These are phyloP conservation scores for Pharus latifolius DNA, from an alignment of 176 grass and related monocot species.

Conservation along the genomic window DNA sequence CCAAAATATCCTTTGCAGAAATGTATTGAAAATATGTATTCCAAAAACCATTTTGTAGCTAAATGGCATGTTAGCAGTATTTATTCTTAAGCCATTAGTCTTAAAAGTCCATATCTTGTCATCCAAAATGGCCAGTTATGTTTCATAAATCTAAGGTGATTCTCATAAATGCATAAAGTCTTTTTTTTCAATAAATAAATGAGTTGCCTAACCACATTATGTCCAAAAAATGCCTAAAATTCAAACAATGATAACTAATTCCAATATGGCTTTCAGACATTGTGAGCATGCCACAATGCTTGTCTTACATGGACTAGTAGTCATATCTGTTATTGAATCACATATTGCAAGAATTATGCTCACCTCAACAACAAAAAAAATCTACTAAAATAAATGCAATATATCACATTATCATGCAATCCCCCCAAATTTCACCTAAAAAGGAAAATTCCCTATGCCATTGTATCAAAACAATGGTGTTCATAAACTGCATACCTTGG, in stretches of 20 bases:
- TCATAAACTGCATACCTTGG: slow-evolving; percentile 55
- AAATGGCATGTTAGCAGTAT: neutral
- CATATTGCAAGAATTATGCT: neutral
- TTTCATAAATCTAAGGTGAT: neutral
- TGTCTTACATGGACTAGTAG: neutral
- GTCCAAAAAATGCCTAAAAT: neutral
- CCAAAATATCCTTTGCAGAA: no score
- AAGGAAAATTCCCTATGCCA: neutral
- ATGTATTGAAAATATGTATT: no score
- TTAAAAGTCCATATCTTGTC: neutral
- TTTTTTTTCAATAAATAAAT: neutral
- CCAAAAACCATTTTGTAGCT: no score
- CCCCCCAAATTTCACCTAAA: neutral
- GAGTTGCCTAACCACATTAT: neutral
- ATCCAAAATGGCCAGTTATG: neutral
- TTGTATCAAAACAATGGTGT: neutral
- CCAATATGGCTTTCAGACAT: neutral
- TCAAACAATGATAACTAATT: neutral
- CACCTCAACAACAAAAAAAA: neutral
- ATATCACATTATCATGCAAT: neutral
- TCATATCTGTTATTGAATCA: neutral
- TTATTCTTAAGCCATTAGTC: neutral
- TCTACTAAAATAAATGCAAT: neutral
- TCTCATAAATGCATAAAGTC: neutral
- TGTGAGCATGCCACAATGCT: neutral